Evolutionary conservation across 805 yeast genomes (phyloP), one percentile per base, ranked within the genome.

Genomic region (Starmera quercuum): DNA sequence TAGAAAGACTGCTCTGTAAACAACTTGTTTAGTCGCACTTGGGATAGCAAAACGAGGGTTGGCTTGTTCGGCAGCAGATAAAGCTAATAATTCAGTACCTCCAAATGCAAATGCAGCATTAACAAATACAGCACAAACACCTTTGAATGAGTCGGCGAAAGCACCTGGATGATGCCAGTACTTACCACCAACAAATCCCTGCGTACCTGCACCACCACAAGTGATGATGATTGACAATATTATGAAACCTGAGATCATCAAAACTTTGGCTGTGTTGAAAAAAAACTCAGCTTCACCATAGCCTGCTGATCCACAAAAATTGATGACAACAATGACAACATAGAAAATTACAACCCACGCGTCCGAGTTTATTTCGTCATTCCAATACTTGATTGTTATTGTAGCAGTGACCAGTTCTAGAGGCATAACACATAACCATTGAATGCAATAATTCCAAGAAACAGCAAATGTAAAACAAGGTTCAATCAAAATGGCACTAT

Each of bases 201-300:
- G 66, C n/a, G 51, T 47, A 23, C 71, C 67, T 9, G 72, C 75
- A 33, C 78, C 81, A 51, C 85, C 85, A 47, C 73, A 59, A 37
- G 70, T 68, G 32, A 76, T 55, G 15, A 77, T 61, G 31, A 78
- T 63, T 39, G 74, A 69, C 32, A 76, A 58, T 35, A 78, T 64
- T 38, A 72, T 64, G 49, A 76, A 78, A 6, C 81, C 83, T 27
- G 66, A 35, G 33, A 78, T 68, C 54, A 81, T 76, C 14, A 65
- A 30, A n/a, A 75, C 70, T 53, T 78, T 78, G 36, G 71, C 59
- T 15, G 62, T 31, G 34, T 78, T 71, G 45, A 78, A 68, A 29
- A 72, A 49, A 44, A 71, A 75, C 54, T 78, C 85, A 22, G 77
- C 75, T 56, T 78, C 85, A 55, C 83, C 84, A 47, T 76, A 78